Evolutionary conservation across 148 eudicot species (phyloP), one percentile per base, ranked within the genome.

Genomic region (Rhododendron henanense): DNA sequence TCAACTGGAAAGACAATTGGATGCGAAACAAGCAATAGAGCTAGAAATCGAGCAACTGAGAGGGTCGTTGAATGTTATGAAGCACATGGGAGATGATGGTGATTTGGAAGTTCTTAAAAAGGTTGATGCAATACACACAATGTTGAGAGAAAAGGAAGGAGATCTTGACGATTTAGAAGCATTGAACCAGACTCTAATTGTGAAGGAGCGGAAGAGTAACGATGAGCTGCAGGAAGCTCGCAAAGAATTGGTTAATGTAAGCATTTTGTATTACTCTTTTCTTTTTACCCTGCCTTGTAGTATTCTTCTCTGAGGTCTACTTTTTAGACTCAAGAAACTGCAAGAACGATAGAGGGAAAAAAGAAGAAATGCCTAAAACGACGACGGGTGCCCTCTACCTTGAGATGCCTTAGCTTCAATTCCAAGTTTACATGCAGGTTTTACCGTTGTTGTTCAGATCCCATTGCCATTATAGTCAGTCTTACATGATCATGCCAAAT

Each of bases 151-250:
- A 48, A 95, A 93, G 86, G 98, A 94, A 89, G 94, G 87, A 88
- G 93, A 86, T 83, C 94, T 91, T 82, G 96, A 91, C 1, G 92
- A 84, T 47, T 89, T 95, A 81, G 95, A 94, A 86, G 87, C 92
- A 79, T 82, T 97, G 80, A 95, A 95, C 84, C 99, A 97, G 87
- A 89, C 96, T 53, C 92, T 97, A 35, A 90, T 97, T 41, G 91
- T 94, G 79, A 92, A 93, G 86, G 99, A 97, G 91, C 91, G 98
- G 86, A 89, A 87, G 92, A 93, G 93, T 90, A 97, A 97, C 48
- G 98, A 94, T 44, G 99, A 97, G 90, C 92, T 97, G 89, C 93
- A 90, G 89, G 98, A 93, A 19, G 99, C 99, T 89, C 96, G 98
- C 21, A 94, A 94, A 92, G 99, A 95, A 88, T 87, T 97, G 91